Conservation (phyloP, 345 rosid species). For the Citrus mangshanensis region DNA sequence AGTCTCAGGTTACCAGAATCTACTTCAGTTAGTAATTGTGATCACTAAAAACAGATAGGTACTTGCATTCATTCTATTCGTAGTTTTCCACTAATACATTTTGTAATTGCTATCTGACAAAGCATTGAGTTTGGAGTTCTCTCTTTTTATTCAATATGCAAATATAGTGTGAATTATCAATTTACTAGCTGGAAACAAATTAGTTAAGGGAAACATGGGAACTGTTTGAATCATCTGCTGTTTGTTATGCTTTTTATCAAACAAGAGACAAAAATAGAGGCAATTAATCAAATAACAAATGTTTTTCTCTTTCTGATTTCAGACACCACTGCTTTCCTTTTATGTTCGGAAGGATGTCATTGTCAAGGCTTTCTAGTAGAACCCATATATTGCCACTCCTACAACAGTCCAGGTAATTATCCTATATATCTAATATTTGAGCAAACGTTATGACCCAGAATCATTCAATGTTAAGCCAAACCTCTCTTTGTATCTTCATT, state of each 20-base stretch:
- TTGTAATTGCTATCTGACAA: no score
- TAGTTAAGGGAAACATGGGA: no score
- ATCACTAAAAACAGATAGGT: no score
- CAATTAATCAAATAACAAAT: background rate
- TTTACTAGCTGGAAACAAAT: no score
- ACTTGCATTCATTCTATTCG: no score
- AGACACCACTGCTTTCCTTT: background rate
- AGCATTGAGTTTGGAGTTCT: no score
- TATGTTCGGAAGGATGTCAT: constrained; percentile 21
- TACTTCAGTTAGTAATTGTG: no score
- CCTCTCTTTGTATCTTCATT: background rate
- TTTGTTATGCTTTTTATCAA: background rate
- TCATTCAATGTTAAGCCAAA: background rate
- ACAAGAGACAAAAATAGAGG: background rate
- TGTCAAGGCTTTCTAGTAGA: constrained; percentile 26
- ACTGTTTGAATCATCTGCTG: no score
- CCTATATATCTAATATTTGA: background rate
- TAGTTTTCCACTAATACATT: no score
- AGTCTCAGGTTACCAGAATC: no score
- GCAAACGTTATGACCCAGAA: background rate
- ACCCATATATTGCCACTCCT: constrained; percentile 8
- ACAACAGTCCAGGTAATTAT: constrained; percentile 24
- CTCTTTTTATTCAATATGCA: no score
- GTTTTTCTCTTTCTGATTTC: background rate
- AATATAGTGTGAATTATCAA: no score